A percentile compares a stretch with the other conserved stretches of the same genome.
These are phyloP conservation scores for Suillus subluteus DNA, from an alignment of 768 basidiomycete genomes.

Conservation along the genomic window DNA sequence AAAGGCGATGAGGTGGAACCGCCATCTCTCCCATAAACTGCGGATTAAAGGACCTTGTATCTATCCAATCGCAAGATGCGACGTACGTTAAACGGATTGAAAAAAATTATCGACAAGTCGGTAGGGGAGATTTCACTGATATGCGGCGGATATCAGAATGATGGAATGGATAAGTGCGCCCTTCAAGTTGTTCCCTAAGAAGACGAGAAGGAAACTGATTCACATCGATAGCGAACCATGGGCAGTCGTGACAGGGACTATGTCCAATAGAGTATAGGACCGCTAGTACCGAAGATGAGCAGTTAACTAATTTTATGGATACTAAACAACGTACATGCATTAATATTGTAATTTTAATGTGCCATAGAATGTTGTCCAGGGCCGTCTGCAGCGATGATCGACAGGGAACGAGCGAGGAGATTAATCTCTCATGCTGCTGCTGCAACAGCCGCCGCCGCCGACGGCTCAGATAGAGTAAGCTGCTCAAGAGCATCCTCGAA, in stretches of 20 bases:
- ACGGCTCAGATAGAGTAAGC: conserved; percentile 37
- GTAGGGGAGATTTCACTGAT: too few relatives aligned
- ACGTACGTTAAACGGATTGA: neutral
- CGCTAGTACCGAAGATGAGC: too few relatives aligned
- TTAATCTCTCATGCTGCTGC: neutral
- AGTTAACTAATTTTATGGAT: too few relatives aligned
- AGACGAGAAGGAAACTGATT: neutral
- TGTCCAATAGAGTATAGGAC: neutral
- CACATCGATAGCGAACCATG: neutral
- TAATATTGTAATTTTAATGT: neutral
- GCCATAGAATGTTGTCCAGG: neutral
- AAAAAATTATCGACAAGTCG: neutral
- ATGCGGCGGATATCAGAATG: neutral
- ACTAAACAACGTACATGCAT: neutral
- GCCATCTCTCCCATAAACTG: neutral
- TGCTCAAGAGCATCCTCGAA: conserved; percentile 74
- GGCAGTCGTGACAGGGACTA: neutral
- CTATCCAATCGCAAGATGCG: too few relatives aligned
- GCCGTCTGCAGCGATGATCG: neutral
- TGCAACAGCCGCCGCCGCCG: neutral
- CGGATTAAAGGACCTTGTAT: too few relatives aligned
- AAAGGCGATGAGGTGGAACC: neutral
- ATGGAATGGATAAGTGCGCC: neutral
- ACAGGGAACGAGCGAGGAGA: neutral
- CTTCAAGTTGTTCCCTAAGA: neutral